Evolutionary conservation across 2,329 filamentous ascomycete genomes (phyloP).

Genomic region (Pestalotiopsis sp.): DNA sequence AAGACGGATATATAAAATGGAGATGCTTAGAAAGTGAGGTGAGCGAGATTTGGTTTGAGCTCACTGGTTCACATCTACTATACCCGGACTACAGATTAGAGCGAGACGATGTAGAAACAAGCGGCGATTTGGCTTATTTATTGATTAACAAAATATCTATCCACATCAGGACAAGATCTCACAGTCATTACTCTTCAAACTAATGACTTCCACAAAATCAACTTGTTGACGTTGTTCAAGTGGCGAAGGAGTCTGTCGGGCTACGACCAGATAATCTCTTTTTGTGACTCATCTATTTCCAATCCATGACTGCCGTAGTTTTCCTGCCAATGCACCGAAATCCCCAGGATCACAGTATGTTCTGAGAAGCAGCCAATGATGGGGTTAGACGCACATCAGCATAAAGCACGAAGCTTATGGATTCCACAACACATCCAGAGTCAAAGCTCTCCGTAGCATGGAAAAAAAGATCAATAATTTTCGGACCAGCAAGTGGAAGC

Average conservation of each 20-base stretch:
- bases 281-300: too few species aligned
- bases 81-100: neutral
- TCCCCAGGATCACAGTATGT: too few species aligned
- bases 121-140: neutral
- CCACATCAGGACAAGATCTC: neutral
- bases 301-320: too few species aligned
- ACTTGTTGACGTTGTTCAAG: too few species aligned
- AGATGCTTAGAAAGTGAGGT: neutral
- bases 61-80: neutral
- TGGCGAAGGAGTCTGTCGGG: too few species aligned
- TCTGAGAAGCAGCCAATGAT: too few species aligned
- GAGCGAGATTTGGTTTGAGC: neutral
- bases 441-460: neutral
- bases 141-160: neutral
- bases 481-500: neutral
- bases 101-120: conserved; percentile 18
- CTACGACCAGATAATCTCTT: too few species aligned
- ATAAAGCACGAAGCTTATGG: too few species aligned
- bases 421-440: neutral
- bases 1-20: conserved; percentile 1
- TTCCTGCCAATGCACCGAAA: too few species aligned
- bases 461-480: neutral
- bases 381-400: too few species aligned
- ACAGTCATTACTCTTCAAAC: neutral
- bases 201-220: too few species aligned